Evolutionary conservation across 306 rosid genomes (phyloP).

Genomic region (Vicia faba): DNA sequence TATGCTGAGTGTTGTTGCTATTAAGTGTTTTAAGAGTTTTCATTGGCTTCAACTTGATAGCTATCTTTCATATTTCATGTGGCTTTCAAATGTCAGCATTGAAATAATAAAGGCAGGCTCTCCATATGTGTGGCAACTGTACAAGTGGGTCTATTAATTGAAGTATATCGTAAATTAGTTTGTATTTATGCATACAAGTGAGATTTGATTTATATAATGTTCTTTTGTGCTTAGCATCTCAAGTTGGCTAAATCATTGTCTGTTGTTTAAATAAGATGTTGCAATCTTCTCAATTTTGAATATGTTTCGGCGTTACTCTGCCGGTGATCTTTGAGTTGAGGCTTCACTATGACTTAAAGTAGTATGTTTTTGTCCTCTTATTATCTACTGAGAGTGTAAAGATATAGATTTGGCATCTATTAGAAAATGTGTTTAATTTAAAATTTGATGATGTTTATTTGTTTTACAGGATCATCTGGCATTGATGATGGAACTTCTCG

Average conservation of each 20-base stretch:
- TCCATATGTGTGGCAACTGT: too few relatives aligned
- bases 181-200: too few relatives aligned
- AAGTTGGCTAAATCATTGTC: constrained; percentile 5
- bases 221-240: constrained; percentile 15
- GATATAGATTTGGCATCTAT: constrained; percentile 36
- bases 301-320: neutral
- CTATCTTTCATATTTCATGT: too few relatives aligned
- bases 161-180: too few relatives aligned
- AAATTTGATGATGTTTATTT: neutral
- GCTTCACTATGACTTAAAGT: constrained; percentile 14
- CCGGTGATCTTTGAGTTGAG: neutral
- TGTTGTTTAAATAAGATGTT: neutral
- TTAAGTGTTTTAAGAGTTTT: too few relatives aligned
- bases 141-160: too few relatives aligned
- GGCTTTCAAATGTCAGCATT: too few relatives aligned
- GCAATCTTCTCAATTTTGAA: neutral
- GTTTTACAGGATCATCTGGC: constrained; percentile 40
- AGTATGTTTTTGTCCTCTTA: neutral
- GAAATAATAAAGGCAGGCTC: too few relatives aligned
- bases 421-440: constrained; percentile 30
- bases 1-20: too few relatives aligned
- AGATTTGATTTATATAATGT: constrained; percentile 12
- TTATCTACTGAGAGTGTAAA: too few relatives aligned
- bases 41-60: too few relatives aligned
- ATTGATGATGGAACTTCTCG: constrained; percentile 44